Percentiles rank a stretch among this genome's conserved stretches.
Evolutionary conservation across 164 flowering plant genomes (phyloP).

Genomic region (Cinnamomum chago): DNA sequence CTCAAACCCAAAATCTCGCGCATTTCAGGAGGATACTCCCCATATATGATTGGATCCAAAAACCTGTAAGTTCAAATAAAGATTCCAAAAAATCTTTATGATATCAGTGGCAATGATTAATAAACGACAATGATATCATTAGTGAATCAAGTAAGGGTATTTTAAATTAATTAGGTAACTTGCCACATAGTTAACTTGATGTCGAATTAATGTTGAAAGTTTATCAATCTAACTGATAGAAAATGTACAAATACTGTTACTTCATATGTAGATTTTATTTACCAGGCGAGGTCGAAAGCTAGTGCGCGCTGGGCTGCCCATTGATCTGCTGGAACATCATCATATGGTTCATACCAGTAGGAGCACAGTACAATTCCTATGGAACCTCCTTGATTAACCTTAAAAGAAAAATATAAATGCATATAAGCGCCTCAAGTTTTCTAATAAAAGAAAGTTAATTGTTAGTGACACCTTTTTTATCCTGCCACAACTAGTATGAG

Average conservation of each 20-base stretch:
- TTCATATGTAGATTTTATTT: not conserved
- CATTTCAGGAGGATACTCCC: slow-evolving; percentile 43
- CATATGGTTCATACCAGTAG: slow-evolving; percentile 15
- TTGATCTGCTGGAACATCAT: slow-evolving; percentile 10
- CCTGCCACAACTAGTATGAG: too few species aligned
- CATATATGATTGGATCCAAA: slow-evolving; percentile 40
- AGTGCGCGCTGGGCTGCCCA: slow-evolving; percentile 3
- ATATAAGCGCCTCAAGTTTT: not conserved
- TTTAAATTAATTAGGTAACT: not conserved
- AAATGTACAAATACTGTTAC: not conserved
- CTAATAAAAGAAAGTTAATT: not conserved
- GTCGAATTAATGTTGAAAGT: not conserved
- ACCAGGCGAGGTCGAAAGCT: slow-evolving; percentile 10
- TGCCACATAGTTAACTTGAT: not conserved
- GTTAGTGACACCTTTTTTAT: too few species aligned
- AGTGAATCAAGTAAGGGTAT: not conserved
- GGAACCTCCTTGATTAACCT: slow-evolving; percentile 17
- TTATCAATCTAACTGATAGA: not conserved
- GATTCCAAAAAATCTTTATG: not conserved
- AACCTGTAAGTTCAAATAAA: slow-evolving; percentile 18
- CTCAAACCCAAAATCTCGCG: slow-evolving; percentile 17
- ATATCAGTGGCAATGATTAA: not conserved
- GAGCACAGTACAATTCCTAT: slow-evolving; percentile 8
- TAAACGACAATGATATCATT: not conserved
- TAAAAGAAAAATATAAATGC: not conserved